phyloP scores from a whole-genome alignment of 1,284 basidiomycete genomes.

The Leccinum pachyderme region DNA sequence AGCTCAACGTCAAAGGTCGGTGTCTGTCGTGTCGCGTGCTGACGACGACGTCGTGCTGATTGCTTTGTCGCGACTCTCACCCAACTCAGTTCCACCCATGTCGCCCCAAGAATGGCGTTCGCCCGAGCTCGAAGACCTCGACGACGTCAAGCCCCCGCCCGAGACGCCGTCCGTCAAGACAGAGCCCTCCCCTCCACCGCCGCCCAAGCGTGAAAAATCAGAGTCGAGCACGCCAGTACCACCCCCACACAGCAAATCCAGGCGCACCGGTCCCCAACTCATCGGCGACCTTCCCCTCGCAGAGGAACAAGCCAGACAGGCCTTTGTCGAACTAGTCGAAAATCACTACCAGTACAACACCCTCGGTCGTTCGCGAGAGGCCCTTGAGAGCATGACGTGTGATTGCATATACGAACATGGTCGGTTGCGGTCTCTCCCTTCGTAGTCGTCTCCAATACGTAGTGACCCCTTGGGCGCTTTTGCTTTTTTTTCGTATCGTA shows the following conservation, averaged over 20 bases:
- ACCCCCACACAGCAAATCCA: slow-evolving; percentile 30
- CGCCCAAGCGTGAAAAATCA: slow-evolving; percentile 30
- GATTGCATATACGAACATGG: slow-evolving; percentile 84
- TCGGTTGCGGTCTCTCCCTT: slow-evolving; percentile 43
- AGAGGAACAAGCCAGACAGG: slow-evolving; percentile 68
- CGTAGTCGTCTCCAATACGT: slow-evolving; percentile 28
- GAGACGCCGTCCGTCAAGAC: slow-evolving; percentile 32
- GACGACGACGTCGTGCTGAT: slow-evolving; percentile 20
- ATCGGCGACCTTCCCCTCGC: slow-evolving; percentile 79
- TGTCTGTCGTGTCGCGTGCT: slow-evolving; percentile 15
- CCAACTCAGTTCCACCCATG: slow-evolving; percentile 32
- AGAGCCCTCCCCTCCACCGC: slow-evolving; percentile 27
- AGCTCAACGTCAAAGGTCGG: slow-evolving; percentile 23
- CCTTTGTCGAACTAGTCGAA: slow-evolving; percentile 71
- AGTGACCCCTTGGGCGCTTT: slow-evolving; percentile 23
- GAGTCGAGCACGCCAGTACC: slow-evolving; percentile 28
- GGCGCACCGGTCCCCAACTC: slow-evolving; percentile 52
- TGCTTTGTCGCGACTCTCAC: slow-evolving; percentile 21
- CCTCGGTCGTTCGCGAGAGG: slow-evolving; percentile 84
- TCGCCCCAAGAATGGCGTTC: slow-evolving; percentile 20
- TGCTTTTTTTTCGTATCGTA: slow-evolving; percentile 32
- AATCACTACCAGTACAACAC: slow-evolving; percentile 90
- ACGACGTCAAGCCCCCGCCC: slow-evolving; percentile 27
- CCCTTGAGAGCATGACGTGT: slow-evolving; percentile 90
- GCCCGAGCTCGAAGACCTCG: slow-evolving; percentile 24